These are phyloP conservation scores for Pythium myriotylum DNA, from an alignment of 352 stramenopile species.

Conservation along the genomic window DNA sequence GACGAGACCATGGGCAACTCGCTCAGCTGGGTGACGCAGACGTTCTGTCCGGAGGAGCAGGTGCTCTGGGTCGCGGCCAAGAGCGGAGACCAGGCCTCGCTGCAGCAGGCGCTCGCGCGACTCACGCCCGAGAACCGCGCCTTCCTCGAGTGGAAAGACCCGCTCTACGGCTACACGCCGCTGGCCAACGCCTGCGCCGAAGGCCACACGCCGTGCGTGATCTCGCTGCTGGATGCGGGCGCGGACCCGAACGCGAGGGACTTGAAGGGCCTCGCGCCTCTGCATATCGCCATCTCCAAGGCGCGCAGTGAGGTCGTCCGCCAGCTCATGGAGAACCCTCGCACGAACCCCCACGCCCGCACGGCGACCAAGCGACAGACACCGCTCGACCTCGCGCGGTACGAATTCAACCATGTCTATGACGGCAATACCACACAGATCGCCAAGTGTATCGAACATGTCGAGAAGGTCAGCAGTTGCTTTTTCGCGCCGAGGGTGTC, in stretches of 20 bases:
- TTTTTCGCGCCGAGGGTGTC: not conserved
- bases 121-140: slow-evolving; percentile 61
- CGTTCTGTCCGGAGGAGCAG: slow-evolving; percentile 74
- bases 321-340: slow-evolving; percentile 54
- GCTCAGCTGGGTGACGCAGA: slow-evolving; percentile 74
- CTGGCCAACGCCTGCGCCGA: slow-evolving; percentile 61
- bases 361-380: slow-evolving; percentile 59
- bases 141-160: slow-evolving; percentile 76
- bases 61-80: slow-evolving; percentile 77
- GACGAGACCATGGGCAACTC: slow-evolving; percentile 78
- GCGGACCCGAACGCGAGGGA: slow-evolving; percentile 66
- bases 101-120: slow-evolving; percentile 51
- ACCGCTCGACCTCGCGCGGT: slow-evolving; percentile 68
- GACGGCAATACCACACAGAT: slow-evolving; percentile 39
- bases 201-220: slow-evolving; percentile 66
- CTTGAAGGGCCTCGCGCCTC: slow-evolving; percentile 57
- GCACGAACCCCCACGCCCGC: slow-evolving; percentile 56
- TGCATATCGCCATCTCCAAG: slow-evolving; percentile 62
- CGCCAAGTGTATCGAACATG: slow-evolving; percentile 72
- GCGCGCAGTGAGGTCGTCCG: slow-evolving; percentile 74
- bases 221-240: slow-evolving; percentile 52
- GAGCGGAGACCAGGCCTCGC: slow-evolving; percentile 53
- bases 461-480: slow-evolving; percentile 64
- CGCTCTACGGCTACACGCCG: slow-evolving; percentile 62
- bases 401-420: slow-evolving; percentile 49